Percentiles rank a stretch among this genome's conserved stretches.
phyloP scores from a whole-genome alignment of 192 early-diverging fungal species.

The Coemansia sp. region DNA sequence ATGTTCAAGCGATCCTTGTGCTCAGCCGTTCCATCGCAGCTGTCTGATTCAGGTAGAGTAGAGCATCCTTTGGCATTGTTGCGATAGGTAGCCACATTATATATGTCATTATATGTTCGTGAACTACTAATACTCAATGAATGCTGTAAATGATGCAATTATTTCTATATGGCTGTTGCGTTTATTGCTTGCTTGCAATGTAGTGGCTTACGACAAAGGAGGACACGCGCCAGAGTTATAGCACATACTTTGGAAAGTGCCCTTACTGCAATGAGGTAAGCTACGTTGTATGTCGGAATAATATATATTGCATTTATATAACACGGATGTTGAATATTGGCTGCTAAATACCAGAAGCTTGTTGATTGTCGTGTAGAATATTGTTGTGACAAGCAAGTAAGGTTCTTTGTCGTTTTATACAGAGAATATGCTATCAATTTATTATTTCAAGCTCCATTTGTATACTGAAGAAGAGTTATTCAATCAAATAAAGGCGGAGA shows the following conservation, averaged over 20 bases:
- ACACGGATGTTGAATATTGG: background rate
- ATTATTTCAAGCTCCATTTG: too few relatives aligned
- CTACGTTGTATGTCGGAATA: background rate
- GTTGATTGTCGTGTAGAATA: constrained; percentile 11
- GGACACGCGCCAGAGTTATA: constrained; percentile 49
- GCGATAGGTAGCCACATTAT: background rate
- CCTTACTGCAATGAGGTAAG: constrained; percentile 40
- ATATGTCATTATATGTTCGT: background rate
- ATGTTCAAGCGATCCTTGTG: constrained; percentile 40
- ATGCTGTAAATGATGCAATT: background rate
- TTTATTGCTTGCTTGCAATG: background rate
- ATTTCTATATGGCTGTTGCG: background rate
- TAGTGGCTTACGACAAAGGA: constrained; percentile 52
- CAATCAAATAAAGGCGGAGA: too few relatives aligned
- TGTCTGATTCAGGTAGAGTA: constrained; percentile 40
- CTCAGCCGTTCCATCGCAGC: constrained; percentile 44
- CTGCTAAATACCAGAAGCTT: background rate
- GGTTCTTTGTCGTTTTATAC: background rate
- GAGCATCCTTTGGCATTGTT: background rate
- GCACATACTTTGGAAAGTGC: constrained; percentile 48
- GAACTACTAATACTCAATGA: background rate
- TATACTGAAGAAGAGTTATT: too few relatives aligned
- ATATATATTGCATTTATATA: background rate
- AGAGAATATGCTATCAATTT: too few relatives aligned
- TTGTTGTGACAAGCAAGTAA: constrained; percentile 12